A percentile compares a stretch with the other conserved stretches of the same genome.
These are phyloP conservation scores for Tubosaeta sp. DNA, from an alignment of 768 basidiomycete genomes.

Conservation along the genomic window DNA sequence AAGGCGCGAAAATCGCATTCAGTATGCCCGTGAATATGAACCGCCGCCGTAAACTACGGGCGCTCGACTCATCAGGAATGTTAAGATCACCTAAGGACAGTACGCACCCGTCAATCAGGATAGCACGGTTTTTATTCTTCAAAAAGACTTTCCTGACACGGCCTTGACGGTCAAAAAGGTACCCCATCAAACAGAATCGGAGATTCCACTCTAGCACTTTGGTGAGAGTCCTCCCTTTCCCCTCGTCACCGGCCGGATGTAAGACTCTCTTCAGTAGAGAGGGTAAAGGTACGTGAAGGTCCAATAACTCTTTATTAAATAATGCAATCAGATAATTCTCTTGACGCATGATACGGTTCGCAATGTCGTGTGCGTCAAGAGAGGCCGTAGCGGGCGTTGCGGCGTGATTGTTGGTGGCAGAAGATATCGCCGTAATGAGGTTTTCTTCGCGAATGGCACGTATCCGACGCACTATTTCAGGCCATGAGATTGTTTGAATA, in stretches of 20 bases:
- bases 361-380: conserved; percentile 96
- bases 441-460: conserved; percentile 88
- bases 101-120: conserved; percentile 79
- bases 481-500: conserved; percentile 97
- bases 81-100: background rate
- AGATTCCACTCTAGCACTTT: conserved; percentile 97
- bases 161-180: conserved; percentile 88
- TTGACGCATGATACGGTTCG: conserved; percentile 95
- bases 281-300: conserved; percentile 82
- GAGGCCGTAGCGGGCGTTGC: conserved; percentile 74
- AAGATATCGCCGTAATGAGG: conserved; percentile 84
- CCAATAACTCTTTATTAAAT: conserved; percentile 94
- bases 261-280: conserved; percentile 48
- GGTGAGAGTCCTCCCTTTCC: conserved; percentile 78
- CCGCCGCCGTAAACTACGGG: conserved; percentile 65
- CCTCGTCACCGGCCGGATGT: conserved; percentile 41
- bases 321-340: conserved; percentile 98
- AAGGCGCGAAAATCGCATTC: conserved; percentile 93
- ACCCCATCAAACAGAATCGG: conserved; percentile 91
- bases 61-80: conserved; percentile 2
- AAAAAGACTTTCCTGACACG: conserved; percentile 88
- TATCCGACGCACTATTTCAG: conserved; percentile 88
- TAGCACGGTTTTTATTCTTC: conserved; percentile 73
- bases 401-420: conserved; percentile 43
- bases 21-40: conserved; percentile 97